Base-by-base conservation (phyloP, 1,139 yeast genomes). In the Trichomonascaceae sp. region DNA sequence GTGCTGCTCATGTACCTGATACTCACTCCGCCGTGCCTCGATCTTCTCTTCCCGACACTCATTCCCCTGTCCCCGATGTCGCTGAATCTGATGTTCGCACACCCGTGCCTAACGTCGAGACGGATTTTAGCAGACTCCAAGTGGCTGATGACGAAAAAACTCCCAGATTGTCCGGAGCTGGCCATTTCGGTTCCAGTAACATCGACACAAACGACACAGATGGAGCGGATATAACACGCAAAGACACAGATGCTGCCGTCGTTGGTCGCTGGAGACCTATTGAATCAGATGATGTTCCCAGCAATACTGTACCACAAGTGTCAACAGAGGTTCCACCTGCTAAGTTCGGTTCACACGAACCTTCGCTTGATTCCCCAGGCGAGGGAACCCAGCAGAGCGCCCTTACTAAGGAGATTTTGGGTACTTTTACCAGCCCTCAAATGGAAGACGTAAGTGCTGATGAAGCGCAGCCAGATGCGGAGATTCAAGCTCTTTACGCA, bases 401-500 rank as follows among this genome's bases (percentile, higher is more conserved):
- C 47, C 60, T 66, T 20, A 60, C 61, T 22, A 56, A 58, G 5
- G 69, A 65, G 45, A 66, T 65, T 19, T 53, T 65, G 44, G 61
- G 63, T 15, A 57, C 63, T 9, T 58, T 64, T 6, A 53, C 47
- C 15, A 45, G 45, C 15, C 53, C 43, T 2, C 27, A 10, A 8
- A 51, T 43, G 10, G 49, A 49, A 17, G 55, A 53, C 20, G 56
- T 52, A 12, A 45, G 50, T 12, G 49, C 48, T 30, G 59, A 57
- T 15, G 56, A 53, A 18, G 51, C 52, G 17, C 48, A 48, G n/a
- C 62, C 61, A 1, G 66, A 61, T 49, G 62, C 64, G 0, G 72
- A 67, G 39, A 59, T 70, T 24, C 65, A 69, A n/a, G 72, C 62
- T 44, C 59, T 70, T 45, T 70, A 70, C 54, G 62, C 62, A 30